Conservation (phyloP, 805 yeast species). For the Lipomyces japonicus region DNA sequence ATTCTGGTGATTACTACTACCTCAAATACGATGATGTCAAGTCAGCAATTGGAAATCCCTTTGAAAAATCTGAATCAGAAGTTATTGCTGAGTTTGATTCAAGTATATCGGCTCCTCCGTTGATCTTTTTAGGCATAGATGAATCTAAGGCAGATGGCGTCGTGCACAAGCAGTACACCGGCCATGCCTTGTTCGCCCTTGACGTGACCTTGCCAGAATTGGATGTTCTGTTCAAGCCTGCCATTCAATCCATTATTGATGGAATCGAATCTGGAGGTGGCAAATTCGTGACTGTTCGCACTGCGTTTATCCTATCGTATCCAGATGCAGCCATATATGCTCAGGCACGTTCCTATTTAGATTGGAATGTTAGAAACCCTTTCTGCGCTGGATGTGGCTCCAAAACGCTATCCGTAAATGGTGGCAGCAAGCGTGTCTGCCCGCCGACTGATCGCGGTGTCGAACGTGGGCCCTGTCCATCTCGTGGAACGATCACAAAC, state of each 20-base stretch:
- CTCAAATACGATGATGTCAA: constrained; percentile 37
- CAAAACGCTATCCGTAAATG: constrained; percentile 41
- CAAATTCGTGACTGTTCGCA: constrained; percentile 10
- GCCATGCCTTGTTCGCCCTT: constrained; percentile 43
- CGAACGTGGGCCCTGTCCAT: constrained; percentile 35
- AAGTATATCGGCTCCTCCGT: constrained; percentile 21
- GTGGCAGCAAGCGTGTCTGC: constrained; percentile 42
- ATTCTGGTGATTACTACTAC: constrained; percentile 35
- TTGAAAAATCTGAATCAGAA: constrained; percentile 30
- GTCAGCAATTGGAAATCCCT: constrained; percentile 40
- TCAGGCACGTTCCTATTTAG: constrained; percentile 77
- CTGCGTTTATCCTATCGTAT: constrained; percentile 15
- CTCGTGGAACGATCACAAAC: constrained; percentile 55
- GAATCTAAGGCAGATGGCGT: constrained; percentile 30
- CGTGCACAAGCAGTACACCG: constrained; percentile 32
- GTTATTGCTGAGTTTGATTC: constrained; percentile 38
- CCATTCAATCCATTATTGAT: constrained; percentile 3
- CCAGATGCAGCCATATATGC: constrained; percentile 67
- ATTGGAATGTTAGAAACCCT: constrained; percentile 55
- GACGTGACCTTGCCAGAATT: constrained; percentile 32
- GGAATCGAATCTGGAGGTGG: constrained; percentile 20
- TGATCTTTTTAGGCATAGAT: constrained; percentile 52
- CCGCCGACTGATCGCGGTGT: constrained; percentile 37
- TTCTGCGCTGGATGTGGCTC: constrained; percentile 87
- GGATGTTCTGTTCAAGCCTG: background rate